These are phyloP conservation scores for Beta corolliflora DNA, from an alignment of 179 eudicot species.

Conservation along the genomic window DNA sequence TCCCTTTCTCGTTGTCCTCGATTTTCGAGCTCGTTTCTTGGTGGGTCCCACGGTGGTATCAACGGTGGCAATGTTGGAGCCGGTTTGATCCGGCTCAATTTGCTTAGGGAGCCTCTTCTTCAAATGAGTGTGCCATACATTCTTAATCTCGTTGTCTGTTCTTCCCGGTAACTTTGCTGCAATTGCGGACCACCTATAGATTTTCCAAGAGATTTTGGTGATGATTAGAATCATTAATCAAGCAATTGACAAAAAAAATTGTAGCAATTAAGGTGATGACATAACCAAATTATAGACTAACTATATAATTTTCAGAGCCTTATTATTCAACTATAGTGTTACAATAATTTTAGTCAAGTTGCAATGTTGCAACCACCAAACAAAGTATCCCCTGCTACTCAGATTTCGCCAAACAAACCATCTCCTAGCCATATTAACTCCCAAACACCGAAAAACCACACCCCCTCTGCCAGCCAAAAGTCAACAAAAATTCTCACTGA, in stretches of 20 bases:
- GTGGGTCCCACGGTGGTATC: constrained; percentile 6
- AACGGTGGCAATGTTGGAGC: neutral
- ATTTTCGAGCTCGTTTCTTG: constrained; percentile 26
- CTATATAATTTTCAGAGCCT: neutral
- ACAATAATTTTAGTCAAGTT: neutral
- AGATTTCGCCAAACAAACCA: too few relatives aligned
- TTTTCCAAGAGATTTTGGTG: constrained; percentile 7
- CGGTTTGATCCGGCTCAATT: neutral
- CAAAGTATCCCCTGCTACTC: too few relatives aligned
- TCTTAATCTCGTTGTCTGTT: constrained; percentile 42
- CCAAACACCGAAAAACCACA: too few relatives aligned
- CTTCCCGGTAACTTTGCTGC: constrained; percentile 39
- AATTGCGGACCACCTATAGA: constrained; percentile 39
- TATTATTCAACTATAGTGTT: neutral
- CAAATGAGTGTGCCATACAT: constrained; percentile 44
- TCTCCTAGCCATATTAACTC: too few relatives aligned
- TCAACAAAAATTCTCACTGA: too few relatives aligned
- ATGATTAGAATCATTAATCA: constrained; percentile 8
- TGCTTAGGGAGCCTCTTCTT: constrained; percentile 31
- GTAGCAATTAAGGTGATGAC: neutral
- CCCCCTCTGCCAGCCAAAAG: too few relatives aligned
- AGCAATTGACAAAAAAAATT: neutral
- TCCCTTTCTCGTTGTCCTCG: neutral
- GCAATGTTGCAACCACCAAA: neutral
- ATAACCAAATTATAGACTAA: neutral